Evolutionary conservation across 495 filamentous ascomycete genomes (phyloP), one percentile per base, ranked within the genome.

Genomic region (Daldinia bambusicola): DNA sequence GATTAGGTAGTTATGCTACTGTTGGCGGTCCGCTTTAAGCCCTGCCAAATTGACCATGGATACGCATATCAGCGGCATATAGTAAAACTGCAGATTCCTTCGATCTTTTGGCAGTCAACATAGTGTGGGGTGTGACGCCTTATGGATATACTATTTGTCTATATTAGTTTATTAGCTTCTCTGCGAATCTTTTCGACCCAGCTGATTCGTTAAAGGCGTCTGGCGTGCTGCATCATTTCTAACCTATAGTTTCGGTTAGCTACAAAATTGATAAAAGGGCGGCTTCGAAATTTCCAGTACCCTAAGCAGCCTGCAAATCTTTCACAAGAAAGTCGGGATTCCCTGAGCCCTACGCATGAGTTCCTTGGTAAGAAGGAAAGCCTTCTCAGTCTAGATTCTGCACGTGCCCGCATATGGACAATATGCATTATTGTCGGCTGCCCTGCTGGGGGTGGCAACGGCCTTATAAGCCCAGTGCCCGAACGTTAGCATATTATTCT

Each of bases 321-420:
- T 36, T 10, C 9, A 7, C 36, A 38, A 10, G 55, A 34, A 41
- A 22, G 55, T 36, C 18, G 36, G 55, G 16, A 34, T 14, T 14
- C 4, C 18, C 55, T 36, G 18, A 57, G 50, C 50, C 34, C 55
- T 38, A 57, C 20, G 31, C 16, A 12, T 30, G 12, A 40, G n/a
- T 20, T 18, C 34, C 31, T 57, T 18, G 20, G 34, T 26, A 57
- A 8, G 55, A 57, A 8, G 55, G 34, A 22, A 13, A 22, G 50
- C 50, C 26, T 57, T n/a, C 55, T 38, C 7, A 45, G 18, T 60
- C 37, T 45, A 60, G 37, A 45, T 60, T 22, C 38, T 60, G 56
- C 30, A 41, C 16, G 38, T 36, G 36, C 36, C 34, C 34, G 16
- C 12, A 57, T 32, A 10, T 26, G 22, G 55, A 58, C 26, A 58